These are phyloP conservation scores for Cynanchum wilfordii DNA, from an alignment of 257 asterid species.

Conservation along the genomic window DNA sequence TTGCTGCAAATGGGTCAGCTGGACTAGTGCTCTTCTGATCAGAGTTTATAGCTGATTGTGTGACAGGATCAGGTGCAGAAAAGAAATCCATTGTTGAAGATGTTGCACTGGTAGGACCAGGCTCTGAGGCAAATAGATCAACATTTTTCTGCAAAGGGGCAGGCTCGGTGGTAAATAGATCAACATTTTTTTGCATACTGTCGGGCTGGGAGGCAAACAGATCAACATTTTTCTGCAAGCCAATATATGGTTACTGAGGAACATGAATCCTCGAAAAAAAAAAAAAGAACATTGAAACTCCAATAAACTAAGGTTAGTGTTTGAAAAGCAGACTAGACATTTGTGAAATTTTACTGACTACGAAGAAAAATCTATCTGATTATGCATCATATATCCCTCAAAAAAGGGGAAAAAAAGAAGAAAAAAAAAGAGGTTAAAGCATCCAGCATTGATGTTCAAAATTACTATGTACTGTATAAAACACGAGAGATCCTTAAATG, in stretches of 20 bases:
- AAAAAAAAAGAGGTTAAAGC: background rate
- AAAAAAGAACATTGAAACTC: background rate
- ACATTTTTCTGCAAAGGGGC: slow-evolving; percentile 50
- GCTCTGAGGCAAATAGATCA: slow-evolving; percentile 70
- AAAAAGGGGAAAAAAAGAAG: background rate
- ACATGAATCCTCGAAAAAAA: slow-evolving; percentile 2
- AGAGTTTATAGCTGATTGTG: slow-evolving; percentile 36
- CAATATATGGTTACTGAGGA: slow-evolving; percentile 1
- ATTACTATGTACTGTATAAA: background rate
- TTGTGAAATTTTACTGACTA: background rate
- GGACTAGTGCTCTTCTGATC: slow-evolving; percentile 29
- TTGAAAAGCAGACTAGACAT: background rate
- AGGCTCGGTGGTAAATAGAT: slow-evolving; percentile 56
- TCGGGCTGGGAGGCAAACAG: slow-evolving; percentile 65
- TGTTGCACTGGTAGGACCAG: slow-evolving; percentile 42
- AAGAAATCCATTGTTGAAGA: slow-evolving; percentile 63
- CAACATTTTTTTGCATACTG: slow-evolving; percentile 41
- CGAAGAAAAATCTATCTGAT: background rate
- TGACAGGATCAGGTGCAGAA: slow-evolving; percentile 52
- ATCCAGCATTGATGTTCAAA: background rate
- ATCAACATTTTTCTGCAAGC: slow-evolving; percentile 49
- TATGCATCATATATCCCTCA: background rate
- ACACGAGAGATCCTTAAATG: background rate
- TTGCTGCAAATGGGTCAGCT: slow-evolving; percentile 74
- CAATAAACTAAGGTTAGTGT: background rate